Base-by-base conservation (phyloP, 2,329 filamentous ascomycete genomes). In the Trichoderma lentiforme region DNA sequence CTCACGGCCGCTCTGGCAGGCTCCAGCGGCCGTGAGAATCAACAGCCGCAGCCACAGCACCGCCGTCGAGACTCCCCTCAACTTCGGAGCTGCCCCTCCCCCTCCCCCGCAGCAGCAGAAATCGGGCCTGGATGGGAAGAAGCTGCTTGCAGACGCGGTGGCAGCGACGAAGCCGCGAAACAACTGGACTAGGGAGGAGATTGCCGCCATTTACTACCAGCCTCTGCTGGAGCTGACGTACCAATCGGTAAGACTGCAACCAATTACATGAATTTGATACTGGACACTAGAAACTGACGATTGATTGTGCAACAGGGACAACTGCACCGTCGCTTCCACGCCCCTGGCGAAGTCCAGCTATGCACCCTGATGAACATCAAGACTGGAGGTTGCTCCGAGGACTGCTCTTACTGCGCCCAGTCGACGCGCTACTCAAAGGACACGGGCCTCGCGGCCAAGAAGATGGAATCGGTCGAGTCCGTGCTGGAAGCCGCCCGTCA, bases 301-400 rank as follows among this genome's bases (percentile, higher is more conserved):
- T 51, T 28, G 21, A 8, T 18, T 34, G 2, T 12, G 15, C 24
- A 18, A 15, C 61, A 96, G 93, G 90, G 89, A 75, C 88, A 87
- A 43, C 84, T 97, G 71, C 94, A 97, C 82, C 91, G 93, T 60
- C 91, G 92, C 76, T 97, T 97, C 84, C 94, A 97, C 83, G 88
- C 93, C 78, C 93, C 94, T 7, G 86, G 90, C 61, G 91, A 93
- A 32, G 93, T 97, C 74, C 94, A 97, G 82, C 92, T 97, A 82
- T 97, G 94, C 84, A 97, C 94, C 0, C 86, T 97, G 72, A 97
- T 97, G 93, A 97, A 97, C 86, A 97, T 97, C 85, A 97, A 97
- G 81, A 97, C 93, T 9, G 94, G 94, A 70, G 94, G 94, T 62
- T 97, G 94, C 83, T 94, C 90, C 76, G 94, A 97, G 81, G 94